Percentiles rank a stretch among this genome's conserved stretches.
Conservation (phyloP, 2,329 filamentous ascomycete genomes). For the Cytospora piceae region DNA sequence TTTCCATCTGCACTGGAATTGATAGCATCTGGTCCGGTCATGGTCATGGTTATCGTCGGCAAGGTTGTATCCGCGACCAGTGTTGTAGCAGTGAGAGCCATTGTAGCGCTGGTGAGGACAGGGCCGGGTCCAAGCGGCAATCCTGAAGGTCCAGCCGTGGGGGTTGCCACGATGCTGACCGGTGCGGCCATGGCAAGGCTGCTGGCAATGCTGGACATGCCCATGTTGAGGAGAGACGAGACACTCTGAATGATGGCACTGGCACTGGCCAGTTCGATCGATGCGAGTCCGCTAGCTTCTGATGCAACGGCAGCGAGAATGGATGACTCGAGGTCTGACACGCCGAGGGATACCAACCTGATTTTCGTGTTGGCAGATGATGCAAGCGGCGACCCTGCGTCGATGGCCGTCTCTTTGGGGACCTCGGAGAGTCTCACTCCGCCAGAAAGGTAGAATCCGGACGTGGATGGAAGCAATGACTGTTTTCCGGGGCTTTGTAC, state of each 20-base stretch:
- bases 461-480: background rate
- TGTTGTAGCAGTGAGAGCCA: background rate
- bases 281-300: conserved; percentile 6
- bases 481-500: background rate
- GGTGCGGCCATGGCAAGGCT: background rate
- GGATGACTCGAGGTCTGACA: conserved; percentile 5
- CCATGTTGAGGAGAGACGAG: conserved; percentile 15
- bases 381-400: conserved; percentile 2
- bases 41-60: background rate
- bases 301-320: conserved; percentile 8
- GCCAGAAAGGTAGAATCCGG: background rate
- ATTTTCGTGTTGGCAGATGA: background rate
- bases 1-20: background rate
- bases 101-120: background rate
- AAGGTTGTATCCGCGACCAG: background rate
- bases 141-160: background rate
- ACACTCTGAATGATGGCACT: conserved; percentile 16
- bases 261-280: conserved; percentile 5
- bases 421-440: background rate
- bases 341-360: background rate
- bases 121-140: conserved; percentile 7
- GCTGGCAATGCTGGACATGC: conserved; percentile 19
- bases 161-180: background rate
- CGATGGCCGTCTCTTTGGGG: background rate
- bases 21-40: background rate